phyloP scores from a whole-genome alignment of 2,329 filamentous ascomycete species.

The Pseudocercospora cruenta region DNA sequence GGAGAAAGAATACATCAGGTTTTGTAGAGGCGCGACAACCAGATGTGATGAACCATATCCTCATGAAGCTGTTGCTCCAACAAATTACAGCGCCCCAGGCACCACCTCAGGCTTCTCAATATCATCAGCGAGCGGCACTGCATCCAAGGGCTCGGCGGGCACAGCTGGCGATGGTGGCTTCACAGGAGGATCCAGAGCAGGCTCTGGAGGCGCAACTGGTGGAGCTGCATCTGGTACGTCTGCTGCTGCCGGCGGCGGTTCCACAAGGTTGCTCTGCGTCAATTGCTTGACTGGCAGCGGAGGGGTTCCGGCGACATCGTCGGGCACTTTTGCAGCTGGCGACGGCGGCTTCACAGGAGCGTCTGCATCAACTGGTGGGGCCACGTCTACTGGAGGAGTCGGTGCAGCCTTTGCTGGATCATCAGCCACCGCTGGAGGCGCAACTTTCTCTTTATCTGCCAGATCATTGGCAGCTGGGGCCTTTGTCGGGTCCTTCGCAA shows the following conservation, averaged over 20 bases:
- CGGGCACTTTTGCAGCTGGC: no score
- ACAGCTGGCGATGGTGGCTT: background rate
- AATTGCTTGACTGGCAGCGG: no score
- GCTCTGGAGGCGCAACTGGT: background rate
- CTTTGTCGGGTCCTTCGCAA: background rate
- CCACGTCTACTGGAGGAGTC: no score
- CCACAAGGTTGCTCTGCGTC: no score
- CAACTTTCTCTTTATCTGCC: no score
- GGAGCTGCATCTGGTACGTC: no score
- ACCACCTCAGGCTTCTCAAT: background rate
- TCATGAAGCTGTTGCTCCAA: background rate
- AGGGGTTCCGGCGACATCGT: no score
- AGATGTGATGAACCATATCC: background rate
- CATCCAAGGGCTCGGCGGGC: background rate
- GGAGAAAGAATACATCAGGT: background rate
- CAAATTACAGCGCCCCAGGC: background rate
- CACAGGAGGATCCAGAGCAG: background rate
- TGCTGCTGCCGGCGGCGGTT: no score
- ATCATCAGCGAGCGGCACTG: background rate
- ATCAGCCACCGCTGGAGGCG: no score
- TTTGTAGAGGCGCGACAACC: background rate
- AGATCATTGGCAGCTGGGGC: background rate
- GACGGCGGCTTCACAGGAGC: background rate
- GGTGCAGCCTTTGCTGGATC: no score
- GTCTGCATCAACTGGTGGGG: no score